phyloP scores from a whole-genome alignment of 495 filamentous ascomycete species.

The Penicillium ucsense region DNA sequence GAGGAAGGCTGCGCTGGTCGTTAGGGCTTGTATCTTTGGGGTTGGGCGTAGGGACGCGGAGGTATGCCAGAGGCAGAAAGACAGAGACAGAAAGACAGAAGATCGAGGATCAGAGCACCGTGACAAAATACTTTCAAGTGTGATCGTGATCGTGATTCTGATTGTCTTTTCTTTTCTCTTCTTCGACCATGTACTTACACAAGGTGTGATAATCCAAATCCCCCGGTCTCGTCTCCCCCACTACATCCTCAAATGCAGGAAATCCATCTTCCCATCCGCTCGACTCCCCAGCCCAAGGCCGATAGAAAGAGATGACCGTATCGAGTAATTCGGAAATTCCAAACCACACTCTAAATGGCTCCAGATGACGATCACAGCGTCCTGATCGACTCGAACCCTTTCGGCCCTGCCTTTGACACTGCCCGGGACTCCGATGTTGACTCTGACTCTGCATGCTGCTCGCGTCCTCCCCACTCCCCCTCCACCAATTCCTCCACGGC shows the following conservation, averaged over 20 bases:
- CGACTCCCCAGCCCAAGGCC: conserved; percentile 39
- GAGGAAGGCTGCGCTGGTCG: conserved; percentile 38
- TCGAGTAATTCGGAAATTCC: conserved; percentile 47
- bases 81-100: too few relatives aligned
- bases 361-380: background rate
- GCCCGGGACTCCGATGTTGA: background rate
- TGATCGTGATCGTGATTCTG: background rate
- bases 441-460: background rate
- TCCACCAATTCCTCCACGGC: conserved; percentile 1
- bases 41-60: background rate
- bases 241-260: conserved; percentile 58
- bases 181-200: conserved; percentile 7
- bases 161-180: too few relatives aligned
- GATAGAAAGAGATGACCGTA: conserved; percentile 57
- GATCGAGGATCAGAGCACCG: too few relatives aligned
- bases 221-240: conserved; percentile 35
- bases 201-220: conserved; percentile 22
- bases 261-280: conserved; percentile 47
- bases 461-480: too few relatives aligned
- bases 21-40: background rate
- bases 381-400: background rate
- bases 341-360: conserved; percentile 44
- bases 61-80: too few relatives aligned
- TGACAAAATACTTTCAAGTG: background rate
- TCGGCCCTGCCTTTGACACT: background rate